Evolutionary conservation across 345 rosid species (phyloP), one percentile per base, ranked within the genome.

Genomic region (Eutrema japonicum): DNA sequence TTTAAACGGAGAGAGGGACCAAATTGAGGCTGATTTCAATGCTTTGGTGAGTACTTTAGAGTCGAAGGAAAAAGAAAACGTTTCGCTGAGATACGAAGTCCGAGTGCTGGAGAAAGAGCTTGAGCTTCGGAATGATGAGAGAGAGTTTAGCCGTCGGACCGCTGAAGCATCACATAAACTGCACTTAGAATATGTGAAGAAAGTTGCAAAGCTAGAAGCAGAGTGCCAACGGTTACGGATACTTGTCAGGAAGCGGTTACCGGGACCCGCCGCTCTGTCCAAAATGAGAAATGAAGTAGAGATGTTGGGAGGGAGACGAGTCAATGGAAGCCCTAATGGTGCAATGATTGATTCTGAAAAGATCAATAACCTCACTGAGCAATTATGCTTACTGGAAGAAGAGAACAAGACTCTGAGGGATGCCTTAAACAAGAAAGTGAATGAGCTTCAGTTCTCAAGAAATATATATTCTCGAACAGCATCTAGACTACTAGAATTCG

Each of bases 161-260:
- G 77, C 89, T 55, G 93, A 88, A 76, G 85, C 85, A 75, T 85
- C 93, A 1, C 93, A 88, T 77, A 92, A 84, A 76, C 93, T 87
- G 61, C 91, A 92, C 71, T 72, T 89, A 30, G 96, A 91, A 84
- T 87, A 84, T 68, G 92, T 82, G 45, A 95, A 84, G 84, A 92
- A 86, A 77, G 85, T 95, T 70, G 88, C 96, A 0, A 95, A 87
- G 84, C 78, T 95, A 38, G 97, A 95, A 84, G 77, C 89, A 47
- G 99, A 95, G 81, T 91, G 96, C 80, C 97, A 90, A 68, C 82
- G 96, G 85, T 78, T 95, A 53, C 87, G 96, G 29, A 47, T 90
- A 35, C 82, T 92, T 18, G 96, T 95, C 35, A 82, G 89, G 66
- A 95, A 95, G 82, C 81, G 93, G 46, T 79, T 91, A 68, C 97